A percentile compares a stretch with the other conserved stretches of the same genome.
phyloP scores from a whole-genome alignment of 1,139 yeast genomes.

The Hansenula sp. region DNA sequence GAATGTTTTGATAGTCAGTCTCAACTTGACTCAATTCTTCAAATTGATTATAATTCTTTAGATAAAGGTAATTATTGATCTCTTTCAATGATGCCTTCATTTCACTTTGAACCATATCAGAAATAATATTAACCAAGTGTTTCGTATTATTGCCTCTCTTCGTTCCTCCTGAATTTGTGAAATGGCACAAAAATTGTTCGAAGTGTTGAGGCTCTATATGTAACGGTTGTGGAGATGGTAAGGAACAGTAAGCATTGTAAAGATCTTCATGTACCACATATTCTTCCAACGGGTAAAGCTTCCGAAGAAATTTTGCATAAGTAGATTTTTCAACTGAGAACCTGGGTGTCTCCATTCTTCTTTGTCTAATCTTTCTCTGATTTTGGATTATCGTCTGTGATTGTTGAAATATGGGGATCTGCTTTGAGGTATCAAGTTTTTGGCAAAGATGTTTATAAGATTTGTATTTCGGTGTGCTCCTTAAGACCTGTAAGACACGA shows the following conservation, averaged over 20 bases:
- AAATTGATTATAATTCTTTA: slow-evolving; percentile 31
- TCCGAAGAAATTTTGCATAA: slow-evolving; percentile 28
- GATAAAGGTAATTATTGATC: slow-evolving; percentile 28
- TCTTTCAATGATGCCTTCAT: slow-evolving; percentile 22
- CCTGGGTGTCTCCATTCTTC: slow-evolving; percentile 8
- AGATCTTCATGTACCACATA: slow-evolving; percentile 28
- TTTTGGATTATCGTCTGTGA: slow-evolving; percentile 1
- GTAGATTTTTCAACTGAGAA: slow-evolving; percentile 13
- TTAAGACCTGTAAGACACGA: background rate
- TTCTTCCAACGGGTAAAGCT: slow-evolving; percentile 31
- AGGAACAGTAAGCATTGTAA: slow-evolving; percentile 30
- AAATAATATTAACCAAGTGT: slow-evolving; percentile 29
- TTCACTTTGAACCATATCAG: slow-evolving; percentile 27
- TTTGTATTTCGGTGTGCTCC: background rate
- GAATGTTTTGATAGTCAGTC: slow-evolving; percentile 16
- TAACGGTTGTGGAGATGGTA: slow-evolving; percentile 35
- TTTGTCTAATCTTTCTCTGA: slow-evolving; percentile 5
- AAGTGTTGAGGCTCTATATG: slow-evolving; percentile 33
- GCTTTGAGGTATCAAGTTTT: background rate
- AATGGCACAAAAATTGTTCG: slow-evolving; percentile 32
- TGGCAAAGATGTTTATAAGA: background rate
- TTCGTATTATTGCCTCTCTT: slow-evolving; percentile 7
- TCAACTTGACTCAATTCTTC: slow-evolving; percentile 16
- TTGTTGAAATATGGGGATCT: background rate
- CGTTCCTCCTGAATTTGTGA: slow-evolving; percentile 19